Evolutionary conservation across 352 stramenopile genomes (phyloP).

Genomic region (Halophytophthora batemanensis): DNA sequence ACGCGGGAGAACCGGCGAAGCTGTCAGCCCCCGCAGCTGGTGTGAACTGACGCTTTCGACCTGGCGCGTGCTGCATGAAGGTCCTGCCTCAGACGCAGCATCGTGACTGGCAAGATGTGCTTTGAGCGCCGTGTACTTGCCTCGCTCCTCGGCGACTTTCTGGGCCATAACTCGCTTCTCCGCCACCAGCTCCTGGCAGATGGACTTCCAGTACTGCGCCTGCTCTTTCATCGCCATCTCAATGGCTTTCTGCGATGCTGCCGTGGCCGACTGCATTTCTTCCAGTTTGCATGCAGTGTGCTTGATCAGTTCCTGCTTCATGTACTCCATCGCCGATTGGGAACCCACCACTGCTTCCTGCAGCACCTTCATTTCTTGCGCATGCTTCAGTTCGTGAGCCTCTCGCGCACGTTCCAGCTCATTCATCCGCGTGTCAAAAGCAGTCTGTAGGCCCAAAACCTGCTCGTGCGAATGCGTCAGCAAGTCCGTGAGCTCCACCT

Average conservation of each 20-base stretch:
- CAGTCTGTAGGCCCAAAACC: constrained; percentile 16
- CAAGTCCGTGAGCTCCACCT: constrained; percentile 39
- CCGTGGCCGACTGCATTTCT: constrained; percentile 20
- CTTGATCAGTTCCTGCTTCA: constrained; percentile 29
- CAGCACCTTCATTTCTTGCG: constrained; percentile 15
- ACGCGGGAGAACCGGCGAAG: neutral
- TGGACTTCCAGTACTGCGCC: constrained; percentile 35
- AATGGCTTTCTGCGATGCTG: constrained; percentile 21
- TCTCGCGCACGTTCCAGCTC: constrained; percentile 16
- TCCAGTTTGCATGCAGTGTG: constrained; percentile 26
- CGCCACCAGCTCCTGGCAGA: constrained; percentile 39
- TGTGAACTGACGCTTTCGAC: constrained; percentile 2
- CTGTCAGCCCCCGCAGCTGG: constrained; percentile 6
- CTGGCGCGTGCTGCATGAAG: neutral
- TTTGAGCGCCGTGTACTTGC: constrained; percentile 40
- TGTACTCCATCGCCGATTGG: constrained; percentile 13
- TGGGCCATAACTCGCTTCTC: constrained; percentile 43
- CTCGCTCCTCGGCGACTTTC: constrained; percentile 44
- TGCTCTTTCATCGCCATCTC: constrained; percentile 38
- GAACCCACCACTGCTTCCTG: constrained; percentile 21
- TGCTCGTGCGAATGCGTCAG: constrained; percentile 33
- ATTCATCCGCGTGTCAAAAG: constrained; percentile 19
- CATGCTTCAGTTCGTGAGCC: constrained; percentile 9
- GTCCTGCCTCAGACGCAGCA: neutral
- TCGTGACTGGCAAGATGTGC: constrained; percentile 30